Base-by-base conservation (phyloP, 495 filamentous ascomycete species). In the Aspergillus cavernicola region DNA sequence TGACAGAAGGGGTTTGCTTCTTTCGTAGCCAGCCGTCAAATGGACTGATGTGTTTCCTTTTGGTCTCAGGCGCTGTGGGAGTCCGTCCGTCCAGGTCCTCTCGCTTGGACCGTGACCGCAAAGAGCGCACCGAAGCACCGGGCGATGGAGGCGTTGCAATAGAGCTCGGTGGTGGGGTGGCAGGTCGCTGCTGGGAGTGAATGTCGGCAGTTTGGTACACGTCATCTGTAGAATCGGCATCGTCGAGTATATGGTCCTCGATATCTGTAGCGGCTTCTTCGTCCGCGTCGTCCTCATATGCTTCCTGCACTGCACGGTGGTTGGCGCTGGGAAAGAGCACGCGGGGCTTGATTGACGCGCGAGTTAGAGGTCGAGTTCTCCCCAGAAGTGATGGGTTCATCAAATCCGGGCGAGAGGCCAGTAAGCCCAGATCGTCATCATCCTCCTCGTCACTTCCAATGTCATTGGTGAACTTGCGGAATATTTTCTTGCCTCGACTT, bases 401-500 rank as follows among this genome's bases (percentile, higher is more conserved):
- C 37, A 75, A 59, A 52, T 76, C 71, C 28, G 73, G 68, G 23
- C 72, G 69, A 48, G 57, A 52, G 7, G 64, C 64, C 15, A 73
- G 59, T 38, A 74, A 55, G n/a, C 74, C 77, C 29, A 76, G 59
- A 16, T 80, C 73, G 31, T 80, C 74, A 19, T 80, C 72, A 35
- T 80, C 78, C 9, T 74, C 65, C 11, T 62, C 69, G 10, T 73
- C 63, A 15, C 70, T 72, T 1, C 78, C 75, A 13, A 68, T 71
- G 8, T 75, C 69, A 4, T 80, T 76, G 18, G 70, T 58, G 56
- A 79, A 77, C 48, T 67, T 70, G 46, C 71, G 83, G 76, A 91
- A 95, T 40, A 89, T 75, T 65, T 87, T 90, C 78, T 90, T 92
- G 61, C 93, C 93, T 57, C 93, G 93, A 69, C 92, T 97, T 12